Percentiles rank a stretch among this genome's conserved stretches.
phyloP scores from a whole-genome alignment of 768 basidiomycete species.

The Serendipita indica region DNA sequence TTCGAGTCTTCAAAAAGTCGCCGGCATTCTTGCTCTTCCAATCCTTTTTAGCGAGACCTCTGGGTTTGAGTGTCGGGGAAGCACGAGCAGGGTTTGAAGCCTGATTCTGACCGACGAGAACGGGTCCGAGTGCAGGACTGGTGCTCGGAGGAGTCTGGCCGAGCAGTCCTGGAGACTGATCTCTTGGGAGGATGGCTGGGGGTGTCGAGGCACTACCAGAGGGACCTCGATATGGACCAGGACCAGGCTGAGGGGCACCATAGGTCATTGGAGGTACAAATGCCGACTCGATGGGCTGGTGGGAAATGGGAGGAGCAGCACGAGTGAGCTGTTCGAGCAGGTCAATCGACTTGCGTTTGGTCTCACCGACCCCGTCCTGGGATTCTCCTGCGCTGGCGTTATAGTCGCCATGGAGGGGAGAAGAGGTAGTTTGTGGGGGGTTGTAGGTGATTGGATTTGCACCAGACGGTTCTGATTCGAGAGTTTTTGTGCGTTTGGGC shows the following conservation, averaged over 20 bases:
- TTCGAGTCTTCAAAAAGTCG: background rate
- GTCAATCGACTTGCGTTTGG: conserved; percentile 72
- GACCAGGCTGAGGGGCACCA: no score
- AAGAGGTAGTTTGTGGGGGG: conserved; percentile 41
- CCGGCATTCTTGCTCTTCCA: background rate
- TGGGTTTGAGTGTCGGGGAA: conserved; percentile 1
- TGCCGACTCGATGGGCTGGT: background rate
- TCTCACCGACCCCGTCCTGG: conserved; percentile 25
- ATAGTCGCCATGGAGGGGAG: conserved; percentile 31
- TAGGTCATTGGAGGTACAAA: background rate
- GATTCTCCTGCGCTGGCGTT: conserved; percentile 16
- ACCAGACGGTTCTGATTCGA: conserved; percentile 42
- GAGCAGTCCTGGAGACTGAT: background rate
- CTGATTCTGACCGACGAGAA: background rate
- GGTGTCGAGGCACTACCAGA: no score
- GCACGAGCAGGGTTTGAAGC: background rate
- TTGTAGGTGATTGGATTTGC: conserved; percentile 23
- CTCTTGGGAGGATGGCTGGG: background rate
- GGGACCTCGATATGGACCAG: background rate
- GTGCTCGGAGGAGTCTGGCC: conserved; percentile 7
- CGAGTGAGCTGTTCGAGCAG: conserved; percentile 54
- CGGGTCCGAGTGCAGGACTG: background rate
- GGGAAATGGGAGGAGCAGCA: conserved; percentile 21
- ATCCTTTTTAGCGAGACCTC: background rate
- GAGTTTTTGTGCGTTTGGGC: conserved; percentile 20